Evolutionary conservation across 2,329 filamentous ascomycete species (phyloP).

Genomic region (Claviceps purpurea): DNA sequence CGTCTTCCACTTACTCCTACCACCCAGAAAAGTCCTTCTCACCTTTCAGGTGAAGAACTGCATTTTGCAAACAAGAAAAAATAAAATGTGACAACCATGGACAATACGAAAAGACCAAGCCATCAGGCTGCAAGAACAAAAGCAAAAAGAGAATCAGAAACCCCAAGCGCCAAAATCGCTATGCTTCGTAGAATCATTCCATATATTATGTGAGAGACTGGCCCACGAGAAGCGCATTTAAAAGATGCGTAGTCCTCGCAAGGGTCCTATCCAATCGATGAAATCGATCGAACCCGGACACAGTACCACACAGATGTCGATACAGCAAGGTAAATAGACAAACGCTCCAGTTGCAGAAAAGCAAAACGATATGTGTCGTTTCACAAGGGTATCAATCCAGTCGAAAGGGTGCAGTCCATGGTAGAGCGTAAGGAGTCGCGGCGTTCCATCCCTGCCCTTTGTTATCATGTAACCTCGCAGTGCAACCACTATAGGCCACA

Average conservation of each 20-base stretch:
- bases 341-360: neutral
- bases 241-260: neutral
- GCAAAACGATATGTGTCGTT: neutral
- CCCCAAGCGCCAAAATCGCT: conserved; percentile 25
- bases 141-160: neutral
- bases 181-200: conserved; percentile 22
- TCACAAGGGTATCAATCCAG: conserved; percentile 2
- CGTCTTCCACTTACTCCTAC: neutral
- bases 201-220: conserved; percentile 9
- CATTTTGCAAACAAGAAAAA: neutral
- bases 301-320: neutral
- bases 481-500: conserved; percentile 39
- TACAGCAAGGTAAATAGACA: neutral
- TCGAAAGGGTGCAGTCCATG: conserved; percentile 1
- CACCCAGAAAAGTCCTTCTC: neutral
- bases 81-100: neutral
- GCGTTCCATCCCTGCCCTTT: neutral
- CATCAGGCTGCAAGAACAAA: neutral
- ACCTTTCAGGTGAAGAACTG: too few relatives aligned
- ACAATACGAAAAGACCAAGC: neutral
- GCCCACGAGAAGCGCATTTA: conserved; percentile 4
- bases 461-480: conserved; percentile 26
- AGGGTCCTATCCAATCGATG: neutral
- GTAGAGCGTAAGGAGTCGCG: neutral
- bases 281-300: neutral